Evolutionary conservation across 176 grass and related monocot genomes (phyloP).

Genomic region (Hsuehochloa calcarea): DNA sequence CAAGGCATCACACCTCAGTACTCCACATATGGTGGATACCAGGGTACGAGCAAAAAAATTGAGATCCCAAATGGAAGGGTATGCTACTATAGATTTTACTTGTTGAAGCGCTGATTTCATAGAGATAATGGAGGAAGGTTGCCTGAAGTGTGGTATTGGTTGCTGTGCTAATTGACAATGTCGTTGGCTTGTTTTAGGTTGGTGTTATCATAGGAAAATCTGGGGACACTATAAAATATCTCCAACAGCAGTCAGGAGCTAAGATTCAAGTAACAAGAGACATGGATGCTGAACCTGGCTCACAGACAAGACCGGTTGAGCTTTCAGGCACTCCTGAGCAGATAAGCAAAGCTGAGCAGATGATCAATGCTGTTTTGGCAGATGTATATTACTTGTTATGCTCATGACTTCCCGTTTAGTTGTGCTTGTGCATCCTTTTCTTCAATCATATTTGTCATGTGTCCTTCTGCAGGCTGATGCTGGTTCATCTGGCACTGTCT

Average conservation of each 20-base stretch:
- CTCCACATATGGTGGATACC: slow-evolving; percentile 73
- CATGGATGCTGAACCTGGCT: slow-evolving; percentile 75
- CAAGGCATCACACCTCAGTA: slow-evolving; percentile 50
- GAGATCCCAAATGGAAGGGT: slow-evolving; percentile 93
- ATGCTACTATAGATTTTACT: background rate
- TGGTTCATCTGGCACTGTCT: slow-evolving; percentile 54
- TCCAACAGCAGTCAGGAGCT: slow-evolving; percentile 86
- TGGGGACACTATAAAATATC: slow-evolving; percentile 85
- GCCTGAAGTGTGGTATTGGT: background rate
- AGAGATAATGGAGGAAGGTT: background rate
- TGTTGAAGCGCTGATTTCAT: background rate
- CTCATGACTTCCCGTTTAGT: background rate
- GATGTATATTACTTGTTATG: slow-evolving; percentile 45
- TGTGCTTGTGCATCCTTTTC: background rate
- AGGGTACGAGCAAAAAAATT: slow-evolving; percentile 78
- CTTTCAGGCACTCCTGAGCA: slow-evolving; percentile 85
- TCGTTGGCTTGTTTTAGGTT: slow-evolving; percentile 47
- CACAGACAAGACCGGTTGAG: slow-evolving; percentile 65
- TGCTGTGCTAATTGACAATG: background rate
- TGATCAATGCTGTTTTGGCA: slow-evolving; percentile 82
- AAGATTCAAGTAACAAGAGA: slow-evolving; percentile 97
- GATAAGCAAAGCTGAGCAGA: slow-evolving; percentile 82
- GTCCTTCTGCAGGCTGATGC: slow-evolving; percentile 66
- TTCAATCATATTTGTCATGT: background rate
- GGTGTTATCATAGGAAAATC: slow-evolving; percentile 95